Evolutionary conservation across 768 basidiomycete genomes (phyloP), one percentile per base, ranked within the genome.

Genomic region (Kwoniella botswanensis): DNA sequence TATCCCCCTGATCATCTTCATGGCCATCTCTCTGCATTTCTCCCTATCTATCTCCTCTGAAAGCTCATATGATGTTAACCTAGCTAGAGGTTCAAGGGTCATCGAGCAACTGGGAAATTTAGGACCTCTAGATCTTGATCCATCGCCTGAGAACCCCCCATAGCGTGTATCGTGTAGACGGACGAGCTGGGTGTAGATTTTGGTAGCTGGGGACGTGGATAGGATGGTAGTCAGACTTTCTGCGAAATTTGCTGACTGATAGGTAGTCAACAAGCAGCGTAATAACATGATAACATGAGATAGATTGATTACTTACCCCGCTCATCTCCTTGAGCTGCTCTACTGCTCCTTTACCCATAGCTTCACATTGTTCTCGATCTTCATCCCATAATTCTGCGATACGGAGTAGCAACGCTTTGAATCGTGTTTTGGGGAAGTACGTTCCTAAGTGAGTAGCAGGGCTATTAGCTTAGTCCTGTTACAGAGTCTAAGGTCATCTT

Each of bases 51-150:
- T 60, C 15, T 57, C 24, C 17, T 65, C 41, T 35, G 54, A 63
- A 21, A 55, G 22, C 21, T 53, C 54, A 18, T 71, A 64, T 12
- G 73, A 63, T 15, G 78, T 71, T 21, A 74, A 53, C 29, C 79
- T 65, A 29, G 79, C 65, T 35, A 83, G 75, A 3, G 79, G 74
- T 29, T 77, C 74, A 52, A 80, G 69, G 26, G 76, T 80, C 71
- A 81, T 72, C 42, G 73, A 72, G 42, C 74, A 75, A 18, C 80
- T 81, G 13, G 84, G 85, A 69, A 86, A 85, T 71, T 86, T 86
- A 21, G 85, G 85, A 11, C 76, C 76, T 13, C 18, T 65, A 4
- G 65, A 65, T n/a, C 52, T 26, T 3, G 44, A 50, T 17, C 84
- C 85, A 24, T 71, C 71, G 4, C 42, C 53, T 4, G 82, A 79